These are phyloP conservation scores for Cephaloascus albidus DNA, from an alignment of 805 yeast species.

Conservation along the genomic window DNA sequence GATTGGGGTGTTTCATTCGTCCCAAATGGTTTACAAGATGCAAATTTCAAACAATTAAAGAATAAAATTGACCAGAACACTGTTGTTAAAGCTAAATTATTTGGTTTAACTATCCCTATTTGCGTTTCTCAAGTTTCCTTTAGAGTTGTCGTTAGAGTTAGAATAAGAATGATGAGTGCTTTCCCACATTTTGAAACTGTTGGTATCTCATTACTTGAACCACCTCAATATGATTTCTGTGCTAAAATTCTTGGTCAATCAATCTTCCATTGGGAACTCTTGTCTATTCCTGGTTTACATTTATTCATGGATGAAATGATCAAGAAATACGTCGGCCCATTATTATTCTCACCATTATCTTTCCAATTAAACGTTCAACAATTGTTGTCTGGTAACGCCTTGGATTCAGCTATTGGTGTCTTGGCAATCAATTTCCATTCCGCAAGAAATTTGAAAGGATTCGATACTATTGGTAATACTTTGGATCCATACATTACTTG, in stretches of 20 bases:
- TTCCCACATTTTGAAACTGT: constrained; percentile 93
- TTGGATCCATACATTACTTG: constrained; percentile 84
- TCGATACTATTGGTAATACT: constrained; percentile 64
- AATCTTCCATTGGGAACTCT: constrained; percentile 78
- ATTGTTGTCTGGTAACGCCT: constrained; percentile 72
- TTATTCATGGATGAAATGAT: constrained; percentile 80
- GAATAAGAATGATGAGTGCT: constrained; percentile 81
- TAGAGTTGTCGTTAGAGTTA: constrained; percentile 62
- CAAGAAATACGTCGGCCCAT: constrained; percentile 79
- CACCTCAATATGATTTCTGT: constrained; percentile 83
- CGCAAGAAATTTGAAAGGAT: constrained; percentile 63
- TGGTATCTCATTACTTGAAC: constrained; percentile 74
- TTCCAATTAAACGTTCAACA: constrained; percentile 91
- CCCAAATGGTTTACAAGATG: constrained; percentile 83
- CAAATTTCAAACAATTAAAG: constrained; percentile 76
- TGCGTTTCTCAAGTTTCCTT: constrained; percentile 75
- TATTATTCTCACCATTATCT: constrained; percentile 82
- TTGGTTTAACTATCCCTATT: constrained; percentile 77
- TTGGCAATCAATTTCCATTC: constrained; percentile 57
- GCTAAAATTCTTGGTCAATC: constrained; percentile 72
- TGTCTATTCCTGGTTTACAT: constrained; percentile 79
- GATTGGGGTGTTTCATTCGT: constrained; percentile 92
- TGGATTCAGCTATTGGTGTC: constrained; percentile 81
- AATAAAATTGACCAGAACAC: constrained; percentile 77
- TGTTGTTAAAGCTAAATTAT: constrained; percentile 69